phyloP scores from a whole-genome alignment of 2,329 filamentous ascomycete species.

The Aspergillus latus region DNA sequence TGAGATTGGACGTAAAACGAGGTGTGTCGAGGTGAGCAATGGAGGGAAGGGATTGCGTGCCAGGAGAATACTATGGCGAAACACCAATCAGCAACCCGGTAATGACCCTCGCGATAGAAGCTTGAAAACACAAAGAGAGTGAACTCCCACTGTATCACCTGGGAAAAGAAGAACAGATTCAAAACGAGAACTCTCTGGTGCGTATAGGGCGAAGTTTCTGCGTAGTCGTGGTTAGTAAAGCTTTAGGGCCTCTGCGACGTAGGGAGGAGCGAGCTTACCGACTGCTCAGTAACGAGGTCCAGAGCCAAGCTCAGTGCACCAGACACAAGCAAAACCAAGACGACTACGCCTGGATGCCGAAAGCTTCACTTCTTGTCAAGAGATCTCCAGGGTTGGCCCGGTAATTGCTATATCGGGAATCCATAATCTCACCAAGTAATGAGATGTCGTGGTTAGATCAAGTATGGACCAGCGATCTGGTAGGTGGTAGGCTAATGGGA shows the following conservation, averaged over 20 bases:
- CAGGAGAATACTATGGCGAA: conserved; percentile 5
- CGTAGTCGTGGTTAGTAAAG: not conserved
- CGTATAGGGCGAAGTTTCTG: not conserved
- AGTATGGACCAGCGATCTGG: too few relatives aligned
- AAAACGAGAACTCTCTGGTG: not conserved
- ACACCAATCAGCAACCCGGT: not conserved
- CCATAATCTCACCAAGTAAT: too few relatives aligned
- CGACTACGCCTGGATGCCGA: not conserved
- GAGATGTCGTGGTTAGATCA: too few relatives aligned
- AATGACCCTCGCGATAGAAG: not conserved
- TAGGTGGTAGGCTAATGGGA: too few relatives aligned
- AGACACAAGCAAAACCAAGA: conserved; percentile 4
- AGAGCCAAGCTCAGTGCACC: not conserved
- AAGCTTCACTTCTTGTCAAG: not conserved
- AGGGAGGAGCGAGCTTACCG: not conserved
- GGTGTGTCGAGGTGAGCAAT: conserved; percentile 12
- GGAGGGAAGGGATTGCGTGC: conserved; percentile 16
- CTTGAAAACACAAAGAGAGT: not conserved
- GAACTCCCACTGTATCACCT: not conserved
- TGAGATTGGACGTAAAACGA: conserved; percentile 11
- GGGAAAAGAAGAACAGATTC: not conserved
- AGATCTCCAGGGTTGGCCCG: not conserved
- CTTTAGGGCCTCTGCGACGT: not conserved
- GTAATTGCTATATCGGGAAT: too few relatives aligned
- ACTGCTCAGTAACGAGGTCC: not conserved